These are phyloP conservation scores for Syncephalastrum contaminatum DNA, from an alignment of 371 early-diverging fungal species.

Conservation along the genomic window DNA sequence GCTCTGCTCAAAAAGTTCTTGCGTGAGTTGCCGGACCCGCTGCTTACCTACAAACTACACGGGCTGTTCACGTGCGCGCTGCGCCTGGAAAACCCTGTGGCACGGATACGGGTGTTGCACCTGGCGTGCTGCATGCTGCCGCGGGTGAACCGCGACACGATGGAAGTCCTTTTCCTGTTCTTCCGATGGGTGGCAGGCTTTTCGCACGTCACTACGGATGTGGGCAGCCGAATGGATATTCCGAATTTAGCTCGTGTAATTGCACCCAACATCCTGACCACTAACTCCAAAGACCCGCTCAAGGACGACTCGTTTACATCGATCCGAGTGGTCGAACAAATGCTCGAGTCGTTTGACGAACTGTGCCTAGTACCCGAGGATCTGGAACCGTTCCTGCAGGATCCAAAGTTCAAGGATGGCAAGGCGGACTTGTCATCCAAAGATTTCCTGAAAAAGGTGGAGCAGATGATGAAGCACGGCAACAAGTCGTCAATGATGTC, in stretches of 20 bases:
- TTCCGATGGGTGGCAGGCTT: slow-evolving; percentile 82
- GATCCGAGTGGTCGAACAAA: slow-evolving; percentile 72
- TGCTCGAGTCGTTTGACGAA: slow-evolving; percentile 73
- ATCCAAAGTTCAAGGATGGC: slow-evolving; percentile 33
- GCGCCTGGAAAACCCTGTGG: slow-evolving; percentile 50
- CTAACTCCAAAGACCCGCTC: slow-evolving; percentile 78
- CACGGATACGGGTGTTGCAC: slow-evolving; percentile 70
- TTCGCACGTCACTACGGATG: slow-evolving; percentile 69
- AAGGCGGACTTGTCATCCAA: slow-evolving; percentile 38
- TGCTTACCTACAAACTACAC: slow-evolving; percentile 86
- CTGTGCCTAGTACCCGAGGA: slow-evolving; percentile 70
- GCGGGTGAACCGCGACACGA: slow-evolving; percentile 87
- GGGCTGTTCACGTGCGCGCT: slow-evolving; percentile 78
- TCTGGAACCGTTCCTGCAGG: slow-evolving; percentile 41
- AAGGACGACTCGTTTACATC: slow-evolving; percentile 76
- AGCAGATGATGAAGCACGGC: slow-evolving; percentile 31
- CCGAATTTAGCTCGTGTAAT: slow-evolving; percentile 92
- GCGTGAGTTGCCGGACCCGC: slow-evolving; percentile 92
- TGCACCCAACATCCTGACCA: slow-evolving; percentile 90
- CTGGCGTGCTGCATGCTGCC: slow-evolving; percentile 85
- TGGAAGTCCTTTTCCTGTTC: slow-evolving; percentile 85
- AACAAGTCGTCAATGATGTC: slow-evolving; percentile 5
- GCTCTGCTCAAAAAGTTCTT: slow-evolving; percentile 93
- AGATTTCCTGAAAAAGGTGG: slow-evolving; percentile 43
- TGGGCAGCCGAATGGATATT: slow-evolving; percentile 93